These are phyloP conservation scores for Coemansia sp. DNA, from an alignment of 192 early-diverging fungal species.

Conservation along the genomic window DNA sequence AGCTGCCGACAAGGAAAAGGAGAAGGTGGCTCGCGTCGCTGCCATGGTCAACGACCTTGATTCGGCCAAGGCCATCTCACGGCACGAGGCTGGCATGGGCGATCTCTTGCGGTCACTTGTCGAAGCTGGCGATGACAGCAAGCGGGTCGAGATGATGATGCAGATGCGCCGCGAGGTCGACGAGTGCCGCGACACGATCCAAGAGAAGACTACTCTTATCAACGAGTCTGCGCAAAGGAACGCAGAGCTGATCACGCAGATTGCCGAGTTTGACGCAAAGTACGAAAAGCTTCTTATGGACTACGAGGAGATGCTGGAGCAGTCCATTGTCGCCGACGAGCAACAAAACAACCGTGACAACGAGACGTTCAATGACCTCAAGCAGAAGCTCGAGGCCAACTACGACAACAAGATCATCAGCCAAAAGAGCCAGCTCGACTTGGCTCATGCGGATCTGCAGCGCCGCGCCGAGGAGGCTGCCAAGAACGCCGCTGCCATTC, in stretches of 20 bases:
- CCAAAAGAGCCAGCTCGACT: conserved; percentile 64
- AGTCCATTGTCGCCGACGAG: conserved; percentile 53
- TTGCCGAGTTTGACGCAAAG: conserved; percentile 35
- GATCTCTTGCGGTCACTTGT: conserved; percentile 50
- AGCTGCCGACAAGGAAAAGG: conserved; percentile 56
- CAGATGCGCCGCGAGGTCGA: conserved; percentile 44
- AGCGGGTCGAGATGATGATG: conserved; percentile 44
- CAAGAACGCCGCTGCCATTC: conserved; percentile 53
- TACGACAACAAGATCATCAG: conserved; percentile 77
- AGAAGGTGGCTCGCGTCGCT: conserved; percentile 49
- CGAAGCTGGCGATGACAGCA: conserved; percentile 48
- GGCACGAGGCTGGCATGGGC: conserved; percentile 51
- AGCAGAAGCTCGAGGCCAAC: conserved; percentile 78
- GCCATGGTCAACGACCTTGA: conserved; percentile 48
- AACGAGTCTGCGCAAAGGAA: conserved; percentile 23
- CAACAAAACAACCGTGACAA: conserved; percentile 40
- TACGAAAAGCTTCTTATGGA: conserved; percentile 48
- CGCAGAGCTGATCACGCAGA: conserved; percentile 10
- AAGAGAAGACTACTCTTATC: conserved; percentile 17
- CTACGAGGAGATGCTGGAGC: conserved; percentile 55
- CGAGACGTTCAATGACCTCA: conserved; percentile 80
- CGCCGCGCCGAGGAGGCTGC: conserved; percentile 59
- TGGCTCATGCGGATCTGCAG: conserved; percentile 50
- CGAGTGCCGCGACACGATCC: conserved; percentile 25
- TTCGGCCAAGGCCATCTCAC: conserved; percentile 49